These are phyloP conservation scores for Infundibulicybe gibba DNA, from an alignment of 768 basidiomycete genomes.

Conservation along the genomic window DNA sequence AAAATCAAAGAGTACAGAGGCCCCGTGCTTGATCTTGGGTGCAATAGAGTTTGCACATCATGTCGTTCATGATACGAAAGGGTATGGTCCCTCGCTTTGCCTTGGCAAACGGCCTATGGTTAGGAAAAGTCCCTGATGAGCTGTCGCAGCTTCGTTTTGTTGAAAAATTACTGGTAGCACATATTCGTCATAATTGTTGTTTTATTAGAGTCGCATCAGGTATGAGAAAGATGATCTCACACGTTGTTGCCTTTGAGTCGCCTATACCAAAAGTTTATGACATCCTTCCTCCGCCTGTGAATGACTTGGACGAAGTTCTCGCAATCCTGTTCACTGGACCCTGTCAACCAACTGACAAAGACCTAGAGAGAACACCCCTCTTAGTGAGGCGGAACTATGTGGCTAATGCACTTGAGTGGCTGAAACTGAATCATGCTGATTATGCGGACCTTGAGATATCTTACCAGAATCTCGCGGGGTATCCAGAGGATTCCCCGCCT, in stretches of 20 bases:
- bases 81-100: too few species aligned
- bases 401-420: slow-evolving; percentile 24
- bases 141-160: slow-evolving; percentile 8
- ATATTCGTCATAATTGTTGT: slow-evolving; percentile 16
- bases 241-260: slow-evolving; percentile 16
- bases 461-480: slow-evolving; percentile 16
- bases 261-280: slow-evolving; percentile 19
- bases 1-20: too few species aligned
- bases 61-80: too few species aligned
- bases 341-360: too few species aligned
- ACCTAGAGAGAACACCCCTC: slow-evolving; percentile 12
- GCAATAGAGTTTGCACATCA: too few species aligned
- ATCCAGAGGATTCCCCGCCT: slow-evolving; percentile 15
- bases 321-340: too few species aligned
- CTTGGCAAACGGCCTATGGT: too few species aligned
- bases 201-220: slow-evolving; percentile 19
- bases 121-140: background rate
- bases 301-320: too few species aligned
- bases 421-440: slow-evolving; percentile 28
- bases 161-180: slow-evolving; percentile 22
- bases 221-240: slow-evolving; percentile 17
- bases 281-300: slow-evolving; percentile 15
- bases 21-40: too few species aligned
- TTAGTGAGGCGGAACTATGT: slow-evolving; percentile 23
- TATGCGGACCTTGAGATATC: slow-evolving; percentile 28